Conservation (phyloP, 2,329 filamentous ascomycete species). For the Phyllosticta citrichinensis region DNA sequence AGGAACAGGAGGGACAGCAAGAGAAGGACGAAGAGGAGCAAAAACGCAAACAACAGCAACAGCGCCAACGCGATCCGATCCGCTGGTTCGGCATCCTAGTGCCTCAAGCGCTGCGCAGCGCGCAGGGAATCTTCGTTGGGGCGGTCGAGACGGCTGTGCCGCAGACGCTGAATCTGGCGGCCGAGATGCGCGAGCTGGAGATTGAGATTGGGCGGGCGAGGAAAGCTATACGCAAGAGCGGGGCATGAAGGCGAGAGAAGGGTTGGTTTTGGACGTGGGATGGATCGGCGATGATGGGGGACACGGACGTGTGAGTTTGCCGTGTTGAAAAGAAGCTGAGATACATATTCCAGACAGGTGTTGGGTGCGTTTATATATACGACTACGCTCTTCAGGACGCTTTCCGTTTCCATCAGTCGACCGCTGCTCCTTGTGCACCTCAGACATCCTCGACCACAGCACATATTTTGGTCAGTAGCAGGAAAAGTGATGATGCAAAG, state of each 20-base stretch:
- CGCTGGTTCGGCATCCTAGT: slow-evolving; percentile 47
- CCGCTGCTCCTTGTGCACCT: too few species aligned
- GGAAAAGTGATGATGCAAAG: too few species aligned
- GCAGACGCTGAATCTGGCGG: slow-evolving; percentile 45
- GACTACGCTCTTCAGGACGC: too few species aligned
- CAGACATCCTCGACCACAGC: too few species aligned
- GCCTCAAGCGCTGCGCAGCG: slow-evolving; percentile 39
- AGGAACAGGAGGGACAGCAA: not conserved
- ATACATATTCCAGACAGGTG: too few species aligned
- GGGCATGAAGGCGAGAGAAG: not conserved
- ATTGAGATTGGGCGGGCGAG: slow-evolving; percentile 53
- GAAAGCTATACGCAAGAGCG: slow-evolving; percentile 35
- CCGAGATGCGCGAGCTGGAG: slow-evolving; percentile 55
- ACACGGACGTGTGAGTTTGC: too few species aligned
- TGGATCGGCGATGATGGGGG: too few species aligned
- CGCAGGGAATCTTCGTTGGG: slow-evolving; percentile 49
- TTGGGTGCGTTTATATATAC: too few species aligned
- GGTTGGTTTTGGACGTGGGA: too few species aligned
- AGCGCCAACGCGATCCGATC: slow-evolving; percentile 40
- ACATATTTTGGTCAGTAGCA: too few species aligned
- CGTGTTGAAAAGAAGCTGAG: too few species aligned
- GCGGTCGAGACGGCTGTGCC: slow-evolving; percentile 50
- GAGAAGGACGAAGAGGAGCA: not conserved
- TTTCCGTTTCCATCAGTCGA: too few species aligned
- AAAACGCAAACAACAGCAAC: not conserved